phyloP scores from a whole-genome alignment of 2,329 filamentous ascomycete species.

The Penicillium sp. region DNA sequence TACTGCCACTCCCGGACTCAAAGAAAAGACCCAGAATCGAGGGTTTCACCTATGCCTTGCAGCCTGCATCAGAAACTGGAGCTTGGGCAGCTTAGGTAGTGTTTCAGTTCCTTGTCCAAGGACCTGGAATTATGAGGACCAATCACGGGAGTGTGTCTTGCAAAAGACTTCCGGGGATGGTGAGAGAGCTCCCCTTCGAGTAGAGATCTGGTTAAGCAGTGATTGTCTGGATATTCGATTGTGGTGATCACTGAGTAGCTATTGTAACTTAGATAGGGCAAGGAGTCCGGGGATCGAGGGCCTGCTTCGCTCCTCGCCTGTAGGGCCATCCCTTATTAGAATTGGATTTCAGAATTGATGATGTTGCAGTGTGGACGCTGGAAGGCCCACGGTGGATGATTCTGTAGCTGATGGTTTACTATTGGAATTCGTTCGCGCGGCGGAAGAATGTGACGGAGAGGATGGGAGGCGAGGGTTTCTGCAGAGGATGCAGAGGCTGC shows the following conservation, averaged over 20 bases:
- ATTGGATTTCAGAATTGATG: background rate
- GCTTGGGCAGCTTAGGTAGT: slow-evolving; percentile 1
- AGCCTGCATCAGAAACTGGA: slow-evolving; percentile 17
- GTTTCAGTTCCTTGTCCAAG: slow-evolving; percentile 17
- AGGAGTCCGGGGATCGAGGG: background rate
- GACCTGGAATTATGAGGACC: slow-evolving; percentile 7
- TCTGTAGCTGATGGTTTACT: background rate
- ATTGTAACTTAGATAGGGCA: background rate
- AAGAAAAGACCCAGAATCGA: slow-evolving; percentile 18
- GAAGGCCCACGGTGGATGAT: background rate
- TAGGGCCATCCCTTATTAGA: background rate
- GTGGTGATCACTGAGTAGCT: background rate
- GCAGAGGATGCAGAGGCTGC: slow-evolving; percentile 8
- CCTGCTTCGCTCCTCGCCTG: no score
- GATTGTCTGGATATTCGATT: background rate
- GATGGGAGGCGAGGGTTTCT: slow-evolving; percentile 20
- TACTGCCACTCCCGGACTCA: slow-evolving; percentile 6
- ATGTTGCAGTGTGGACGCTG: background rate
- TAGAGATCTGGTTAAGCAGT: background rate
- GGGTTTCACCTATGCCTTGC: slow-evolving; percentile 30
- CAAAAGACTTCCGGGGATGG: background rate
- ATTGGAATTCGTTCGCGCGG: slow-evolving; percentile 1
- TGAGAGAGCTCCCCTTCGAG: background rate
- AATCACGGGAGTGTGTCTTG: slow-evolving; percentile 3
- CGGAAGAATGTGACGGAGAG: slow-evolving; percentile 22